Evolutionary conservation across 2,329 filamentous ascomycete species (phyloP), one percentile per base, ranked within the genome.

Genomic region (Penicillium nordicum): DNA sequence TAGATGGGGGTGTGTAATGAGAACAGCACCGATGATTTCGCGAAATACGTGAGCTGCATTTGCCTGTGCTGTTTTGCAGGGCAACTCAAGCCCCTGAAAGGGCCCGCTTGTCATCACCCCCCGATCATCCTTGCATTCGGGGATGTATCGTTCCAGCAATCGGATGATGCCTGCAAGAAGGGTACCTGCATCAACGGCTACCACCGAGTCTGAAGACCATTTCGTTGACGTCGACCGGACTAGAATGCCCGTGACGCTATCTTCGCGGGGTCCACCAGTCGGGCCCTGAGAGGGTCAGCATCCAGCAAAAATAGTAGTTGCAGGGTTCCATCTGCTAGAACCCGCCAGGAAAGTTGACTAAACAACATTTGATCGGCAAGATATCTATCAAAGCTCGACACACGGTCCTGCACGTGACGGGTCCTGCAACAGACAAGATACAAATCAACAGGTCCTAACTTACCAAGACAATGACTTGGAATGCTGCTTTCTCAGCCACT

Each of bases 1-100:
- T 1, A 99, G 82, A 75, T 99, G 94, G n/a, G 94, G 90, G 73
- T 99, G 94, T 0, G 93, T 99, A 67, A 99, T 91, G 59, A 97
- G 84, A 69, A 93, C 94, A 0, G 91, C 89, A 44, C 93, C 90
- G 55, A 99, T 84, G 46, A 97, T 83, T 54, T 88, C 83, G 53
- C 88, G 83, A 41, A 92, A 86, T 47, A 99, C 80, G 71, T 95
- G 82, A 4, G 88, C 82, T 2, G 92, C 92, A 72, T 97, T 97
- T 46, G 90, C 88, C 44, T 84, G 79, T 0, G 89, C 79, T 0
- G 83, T 87, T 41, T 80, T 75, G 64, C 85, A 79, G 0, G 88
- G 87, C 32, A 97, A 77, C 53, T 86, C 80, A 18, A 97, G 78
- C 0, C 92, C 92, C 16, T 86, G 81, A 74, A 99, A 97, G 0